A percentile compares a stretch with the other conserved stretches of the same genome.
Evolutionary conservation across 2,329 filamentous ascomycete species (phyloP).

Genomic region (Epichloe gansuensis): DNA sequence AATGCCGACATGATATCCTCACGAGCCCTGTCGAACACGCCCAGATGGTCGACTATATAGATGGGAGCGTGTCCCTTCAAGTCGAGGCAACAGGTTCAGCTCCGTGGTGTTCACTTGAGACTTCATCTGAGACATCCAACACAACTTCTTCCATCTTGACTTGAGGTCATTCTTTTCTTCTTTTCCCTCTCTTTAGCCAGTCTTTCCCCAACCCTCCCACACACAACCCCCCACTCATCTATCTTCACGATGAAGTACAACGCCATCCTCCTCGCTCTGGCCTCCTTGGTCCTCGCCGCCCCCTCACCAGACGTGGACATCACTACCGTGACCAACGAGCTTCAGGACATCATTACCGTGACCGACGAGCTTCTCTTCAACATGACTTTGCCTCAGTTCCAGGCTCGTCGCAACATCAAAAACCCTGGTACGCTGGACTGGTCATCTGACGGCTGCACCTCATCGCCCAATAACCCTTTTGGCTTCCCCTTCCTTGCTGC

Average conservation of each 20-base stretch:
- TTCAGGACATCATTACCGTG: conserved; percentile 15
- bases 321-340: conserved; percentile 1
- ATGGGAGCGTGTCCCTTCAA: background rate
- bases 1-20: background rate
- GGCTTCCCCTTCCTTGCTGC: conserved; percentile 30
- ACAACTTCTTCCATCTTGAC: too few species aligned
- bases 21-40: background rate
- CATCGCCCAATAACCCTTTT: conserved; percentile 30
- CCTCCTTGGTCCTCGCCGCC: conserved; percentile 13
- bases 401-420: conserved; percentile 23
- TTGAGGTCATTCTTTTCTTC: background rate
- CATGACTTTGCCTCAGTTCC: conserved; percentile 29
- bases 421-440: conserved; percentile 28
- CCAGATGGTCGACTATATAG: background rate
- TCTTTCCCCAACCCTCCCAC: background rate
- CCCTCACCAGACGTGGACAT: conserved; percentile 5
- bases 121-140: background rate
- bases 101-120: background rate
- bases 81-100: background rate
- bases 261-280: conserved; percentile 11
- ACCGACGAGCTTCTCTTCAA: conserved; percentile 36
- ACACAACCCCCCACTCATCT: background rate
- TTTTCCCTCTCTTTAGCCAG: too few species aligned
- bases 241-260: conserved; percentile 20
- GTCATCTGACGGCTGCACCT: conserved; percentile 30